Base-by-base conservation (phyloP, 495 filamentous ascomycete genomes). In the Elasticomyces elasticus region DNA sequence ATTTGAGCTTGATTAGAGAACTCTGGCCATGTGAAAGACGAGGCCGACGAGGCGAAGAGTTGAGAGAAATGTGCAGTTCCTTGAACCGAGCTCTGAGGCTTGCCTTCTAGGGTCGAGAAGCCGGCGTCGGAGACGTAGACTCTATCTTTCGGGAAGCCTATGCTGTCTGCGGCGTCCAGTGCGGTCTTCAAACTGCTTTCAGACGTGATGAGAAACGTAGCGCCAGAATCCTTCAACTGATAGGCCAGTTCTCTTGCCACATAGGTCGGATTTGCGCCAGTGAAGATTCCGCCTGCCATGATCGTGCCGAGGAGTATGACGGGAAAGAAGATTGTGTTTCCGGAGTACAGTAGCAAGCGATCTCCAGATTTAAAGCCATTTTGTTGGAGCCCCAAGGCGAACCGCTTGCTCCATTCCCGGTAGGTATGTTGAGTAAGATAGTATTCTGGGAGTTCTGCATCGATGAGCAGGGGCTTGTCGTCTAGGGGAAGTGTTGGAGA, bases 231-330 rank as follows among this genome's bases (percentile, higher is more conserved):
- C 35, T 78, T 70, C 37, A 94, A 71, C 67, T 94, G 88, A 62
- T 83, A 83, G 12, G 80, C 81, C 13, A 92, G 67, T 63, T 90
- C 88, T 6, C 83, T 67, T 0, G 76, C 69, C 0, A 85, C 83
- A 58, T 79, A 87, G n/a, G 72, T 76, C 1, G 87, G 87, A 57
- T 90, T 90, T 4, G 86, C 86, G 22, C 86, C 87, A 15, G 80
- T 81, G 67, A 90, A 91, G 51, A 89, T 74, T 5, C 84, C 85
- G 3, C 88, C 86, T 0, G 87, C 84, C 74, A 86, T 86, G 30
- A 86, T 71, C 22, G 84, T 72, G 15, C 85, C 87, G 61, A 87
- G 72, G 58, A 90, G 79, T 1, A 87, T 67, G 10, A 80, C 73
- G 0, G 88, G 82, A 64, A 83, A 88, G 72, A 83, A 87, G 43